Conservation (phyloP, 2,329 filamentous ascomycete genomes). For the Blastomyces silverae region DNA sequence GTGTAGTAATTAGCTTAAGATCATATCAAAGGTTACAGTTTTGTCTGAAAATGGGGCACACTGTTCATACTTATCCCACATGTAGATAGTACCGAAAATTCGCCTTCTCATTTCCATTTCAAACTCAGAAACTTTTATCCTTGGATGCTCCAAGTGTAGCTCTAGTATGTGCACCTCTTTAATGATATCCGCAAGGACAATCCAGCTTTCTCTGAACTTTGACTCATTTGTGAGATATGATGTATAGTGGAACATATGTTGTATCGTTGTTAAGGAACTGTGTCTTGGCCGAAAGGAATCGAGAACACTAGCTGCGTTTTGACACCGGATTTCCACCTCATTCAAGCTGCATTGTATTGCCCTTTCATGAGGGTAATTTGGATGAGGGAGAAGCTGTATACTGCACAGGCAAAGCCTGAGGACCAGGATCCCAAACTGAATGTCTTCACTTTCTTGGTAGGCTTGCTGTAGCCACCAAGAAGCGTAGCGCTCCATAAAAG, state of each 20-base stretch:
- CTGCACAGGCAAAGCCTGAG: conserved; percentile 10
- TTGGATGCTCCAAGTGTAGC: conserved; percentile 9
- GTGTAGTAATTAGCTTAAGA: background rate
- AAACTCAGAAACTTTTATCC: conserved; percentile 4
- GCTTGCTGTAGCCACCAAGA: conserved; percentile 7
- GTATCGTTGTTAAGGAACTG: conserved; percentile 6
- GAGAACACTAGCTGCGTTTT: background rate
- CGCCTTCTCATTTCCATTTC: conserved; percentile 13
- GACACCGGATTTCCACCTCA: background rate
- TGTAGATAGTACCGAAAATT: conserved; percentile 10
- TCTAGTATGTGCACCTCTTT: conserved; percentile 9
- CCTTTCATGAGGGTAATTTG: conserved; percentile 13
- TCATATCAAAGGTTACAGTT: background rate
- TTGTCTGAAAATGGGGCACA: background rate
- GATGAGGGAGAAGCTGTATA: conserved; percentile 9
- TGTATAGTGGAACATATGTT: conserved; percentile 8
- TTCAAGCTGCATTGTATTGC: conserved; percentile 1
- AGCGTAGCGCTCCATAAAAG: conserved; percentile 11
- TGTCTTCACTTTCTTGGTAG: conserved; percentile 10
- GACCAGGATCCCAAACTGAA: conserved; percentile 11
- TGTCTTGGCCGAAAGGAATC: conserved; percentile 7
- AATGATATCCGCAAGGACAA: conserved; percentile 5
- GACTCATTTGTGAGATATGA: conserved; percentile 9
- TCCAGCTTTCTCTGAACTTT: conserved; percentile 12
- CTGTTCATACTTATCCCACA: conserved; percentile 13